phyloP scores from a whole-genome alignment of 192 early-diverging fungal genomes.

The Podila verticillata region DNA sequence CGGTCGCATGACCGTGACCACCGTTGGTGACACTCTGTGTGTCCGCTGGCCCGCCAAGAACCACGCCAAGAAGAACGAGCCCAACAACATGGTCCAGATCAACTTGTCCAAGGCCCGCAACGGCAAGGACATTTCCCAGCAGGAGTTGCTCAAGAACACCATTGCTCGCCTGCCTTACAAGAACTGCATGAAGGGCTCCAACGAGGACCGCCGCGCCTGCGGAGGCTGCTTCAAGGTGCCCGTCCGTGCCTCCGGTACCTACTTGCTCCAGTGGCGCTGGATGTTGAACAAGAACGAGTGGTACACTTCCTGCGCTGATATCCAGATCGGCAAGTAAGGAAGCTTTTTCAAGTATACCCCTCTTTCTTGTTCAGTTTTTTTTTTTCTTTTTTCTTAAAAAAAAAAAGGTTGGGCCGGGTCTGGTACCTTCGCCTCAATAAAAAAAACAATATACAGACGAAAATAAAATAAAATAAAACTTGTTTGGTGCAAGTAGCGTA shows the following conservation, averaged over 20 bases:
- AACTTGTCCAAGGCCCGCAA: slow-evolving; percentile 36
- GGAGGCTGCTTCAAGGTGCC: slow-evolving; percentile 53
- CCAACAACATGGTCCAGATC: slow-evolving; percentile 13
- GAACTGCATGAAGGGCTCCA: slow-evolving; percentile 31
- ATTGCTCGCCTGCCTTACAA: slow-evolving; percentile 21
- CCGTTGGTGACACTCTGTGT: slow-evolving; percentile 41
- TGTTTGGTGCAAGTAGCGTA: too few relatives aligned
- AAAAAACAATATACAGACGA: too few relatives aligned
- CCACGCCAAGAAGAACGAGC: slow-evolving; percentile 33
- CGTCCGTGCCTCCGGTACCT: slow-evolving; percentile 21
- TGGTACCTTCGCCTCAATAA: too few relatives aligned
- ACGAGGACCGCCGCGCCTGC: slow-evolving; percentile 38
- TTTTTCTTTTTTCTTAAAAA: too few relatives aligned
- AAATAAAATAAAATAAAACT: too few relatives aligned
- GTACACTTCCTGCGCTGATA: slow-evolving; percentile 48
- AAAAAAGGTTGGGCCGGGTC: too few relatives aligned
- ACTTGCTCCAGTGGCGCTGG: slow-evolving; percentile 51
- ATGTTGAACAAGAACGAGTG: slow-evolving; percentile 49
- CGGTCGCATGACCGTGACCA: slow-evolving; percentile 41
- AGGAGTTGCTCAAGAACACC: slow-evolving; percentile 24
- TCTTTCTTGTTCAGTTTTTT: too few relatives aligned
- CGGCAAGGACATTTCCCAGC: slow-evolving; percentile 28
- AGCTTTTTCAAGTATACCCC: too few relatives aligned
- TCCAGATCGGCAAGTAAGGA: slow-evolving; percentile 13
- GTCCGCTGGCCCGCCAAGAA: slow-evolving; percentile 52